Conservation (phyloP, 345 rosid genomes). For the Pugionium dolabratum region DNA sequence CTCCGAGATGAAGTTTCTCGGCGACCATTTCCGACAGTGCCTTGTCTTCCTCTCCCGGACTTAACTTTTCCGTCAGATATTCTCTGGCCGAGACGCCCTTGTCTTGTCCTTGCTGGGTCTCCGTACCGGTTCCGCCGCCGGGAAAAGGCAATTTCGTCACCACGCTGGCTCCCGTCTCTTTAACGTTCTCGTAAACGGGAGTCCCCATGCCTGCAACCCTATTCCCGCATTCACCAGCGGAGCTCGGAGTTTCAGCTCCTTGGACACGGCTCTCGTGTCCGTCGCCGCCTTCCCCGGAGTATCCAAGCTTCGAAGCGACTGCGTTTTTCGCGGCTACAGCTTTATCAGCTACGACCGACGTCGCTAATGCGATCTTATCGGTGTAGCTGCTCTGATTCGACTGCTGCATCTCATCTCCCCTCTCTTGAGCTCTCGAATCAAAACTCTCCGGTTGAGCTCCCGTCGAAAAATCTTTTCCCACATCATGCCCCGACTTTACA, state of each 20-base stretch:
- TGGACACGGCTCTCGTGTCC: background rate
- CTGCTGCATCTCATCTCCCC: constrained; percentile 14
- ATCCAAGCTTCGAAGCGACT: constrained; percentile 66
- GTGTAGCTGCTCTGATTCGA: constrained; percentile 47
- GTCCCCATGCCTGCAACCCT: constrained; percentile 42
- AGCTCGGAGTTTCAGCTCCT: constrained; percentile 2
- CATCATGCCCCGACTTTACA: constrained; percentile 1
- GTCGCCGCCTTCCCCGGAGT: constrained; percentile 34
- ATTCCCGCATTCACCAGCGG: constrained; percentile 49
- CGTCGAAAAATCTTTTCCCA: constrained; percentile 9
- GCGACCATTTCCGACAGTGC: constrained; percentile 63
- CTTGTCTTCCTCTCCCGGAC: constrained; percentile 76
- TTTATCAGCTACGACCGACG: constrained; percentile 51
- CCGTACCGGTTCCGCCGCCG: background rate
- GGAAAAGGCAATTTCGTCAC: constrained; percentile 40
- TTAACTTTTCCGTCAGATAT: constrained; percentile 59
- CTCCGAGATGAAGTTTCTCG: constrained; percentile 44
- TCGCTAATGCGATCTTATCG: constrained; percentile 47
- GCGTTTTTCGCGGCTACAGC: constrained; percentile 50
- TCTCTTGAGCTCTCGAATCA: constrained; percentile 22
- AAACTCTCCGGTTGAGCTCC: constrained; percentile 31
- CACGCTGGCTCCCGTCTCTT: constrained; percentile 46
- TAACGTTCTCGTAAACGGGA: constrained; percentile 57
- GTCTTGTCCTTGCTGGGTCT: constrained; percentile 37
- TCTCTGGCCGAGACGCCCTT: constrained; percentile 55